Base-by-base conservation (phyloP, 106 monocot species). In the Dioscorea zingiberensis region DNA sequence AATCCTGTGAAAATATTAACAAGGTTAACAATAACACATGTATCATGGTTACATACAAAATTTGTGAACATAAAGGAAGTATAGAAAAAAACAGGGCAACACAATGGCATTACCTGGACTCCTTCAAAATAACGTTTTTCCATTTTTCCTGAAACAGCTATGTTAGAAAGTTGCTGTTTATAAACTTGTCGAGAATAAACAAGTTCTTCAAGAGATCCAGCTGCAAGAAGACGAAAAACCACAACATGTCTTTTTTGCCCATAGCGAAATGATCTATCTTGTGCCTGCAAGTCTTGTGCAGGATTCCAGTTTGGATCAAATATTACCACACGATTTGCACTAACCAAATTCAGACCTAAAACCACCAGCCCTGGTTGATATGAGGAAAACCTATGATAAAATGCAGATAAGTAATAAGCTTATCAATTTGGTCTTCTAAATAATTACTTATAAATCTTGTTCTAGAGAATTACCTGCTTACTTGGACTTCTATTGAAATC, bases 301-400 rank as follows among this genome's bases (percentile, higher is more conserved):
- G 94, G 94, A 66, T 94, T 94, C 94, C 94, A 94, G 73, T 91
- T 94, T 65, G 94, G 94, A 55, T 94, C 94, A 69, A 90, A 94
- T 66, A 94, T 90, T 27, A 90, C 90, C n/a, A 94, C 87, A 65
- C 85, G 86, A 48, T 94, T 94, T 73, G 94, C 94, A 83, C 90
- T 84, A 46, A 90, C 90, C 56, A 94, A 79, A 80, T 94, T 90
- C 56, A 94, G 73, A 47, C 94, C 94, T 69, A 94, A n/a, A 69
- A 47, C 84, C 85, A 28, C 94, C 94, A 62, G 94, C 94, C 25
- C 86, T 78, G 27, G 94, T 90, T 58, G 94, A 94, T 72, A 94
- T 90, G 32, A 94, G 90, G 67, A 94, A 94, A 7, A 94, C 84
- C 94, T 90, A 74, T 13, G 51, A 26, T 29, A 55, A 70, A 38